phyloP scores from a whole-genome alignment of 139 green algal genomes.

The Axilococcus clingmanii region DNA sequence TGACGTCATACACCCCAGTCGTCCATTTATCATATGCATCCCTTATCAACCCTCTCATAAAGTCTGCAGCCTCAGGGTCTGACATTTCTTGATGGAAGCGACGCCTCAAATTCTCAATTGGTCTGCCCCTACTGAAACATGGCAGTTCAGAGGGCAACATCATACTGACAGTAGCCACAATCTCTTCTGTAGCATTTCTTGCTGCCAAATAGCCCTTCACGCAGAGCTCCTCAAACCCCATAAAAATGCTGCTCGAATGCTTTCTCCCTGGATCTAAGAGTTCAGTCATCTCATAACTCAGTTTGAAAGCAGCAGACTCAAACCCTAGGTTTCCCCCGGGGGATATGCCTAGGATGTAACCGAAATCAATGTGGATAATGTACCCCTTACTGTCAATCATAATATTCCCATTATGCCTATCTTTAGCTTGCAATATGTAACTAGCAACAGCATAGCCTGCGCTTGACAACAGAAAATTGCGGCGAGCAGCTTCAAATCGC shows the following conservation, averaged over 20 bases:
- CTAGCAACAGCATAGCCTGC: slow-evolving; percentile 79
- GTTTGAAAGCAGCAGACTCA: slow-evolving; percentile 95
- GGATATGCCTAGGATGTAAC: slow-evolving; percentile 90
- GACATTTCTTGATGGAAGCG: slow-evolving; percentile 69
- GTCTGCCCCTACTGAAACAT: slow-evolving; percentile 61
- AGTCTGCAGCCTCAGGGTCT: slow-evolving; percentile 48
- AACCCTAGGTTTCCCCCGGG: slow-evolving; percentile 77
- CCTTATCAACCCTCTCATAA: slow-evolving; percentile 60
- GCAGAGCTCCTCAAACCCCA: slow-evolving; percentile 45
- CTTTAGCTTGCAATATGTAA: slow-evolving; percentile 88
- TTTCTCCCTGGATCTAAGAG: slow-evolving; percentile 80
- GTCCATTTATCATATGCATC: slow-evolving; percentile 82
- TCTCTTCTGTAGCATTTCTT: slow-evolving; percentile 19
- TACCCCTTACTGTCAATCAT: slow-evolving; percentile 83
- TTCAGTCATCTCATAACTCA: slow-evolving; percentile 93
- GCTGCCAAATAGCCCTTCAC: slow-evolving; percentile 83
- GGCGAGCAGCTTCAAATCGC: slow-evolving; percentile 75
- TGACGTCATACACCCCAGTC: slow-evolving; percentile 55
- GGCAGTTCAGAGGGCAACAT: slow-evolving; percentile 44
- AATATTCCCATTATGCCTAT: slow-evolving; percentile 98
- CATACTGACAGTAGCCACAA: slow-evolving; percentile 47
- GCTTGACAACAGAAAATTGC: slow-evolving; percentile 77
- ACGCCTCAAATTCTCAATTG: slow-evolving; percentile 44
- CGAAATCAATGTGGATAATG: slow-evolving; percentile 99
- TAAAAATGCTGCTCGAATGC: slow-evolving; percentile 26